Conservation (phyloP, 1,139 yeast genomes). For the Blastobotrys niveus region DNA sequence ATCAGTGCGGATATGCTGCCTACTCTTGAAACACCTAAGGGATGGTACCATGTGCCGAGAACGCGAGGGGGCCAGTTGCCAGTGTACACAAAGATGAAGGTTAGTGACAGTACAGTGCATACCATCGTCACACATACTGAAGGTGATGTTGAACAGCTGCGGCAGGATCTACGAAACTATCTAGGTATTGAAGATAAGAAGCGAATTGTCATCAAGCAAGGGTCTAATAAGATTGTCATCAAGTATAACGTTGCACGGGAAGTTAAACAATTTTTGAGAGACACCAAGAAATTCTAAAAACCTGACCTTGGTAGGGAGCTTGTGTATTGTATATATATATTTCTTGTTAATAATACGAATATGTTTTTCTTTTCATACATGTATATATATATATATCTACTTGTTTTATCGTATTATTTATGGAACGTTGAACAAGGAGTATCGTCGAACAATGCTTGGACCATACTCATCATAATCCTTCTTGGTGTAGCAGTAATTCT, state of each 20-base stretch:
- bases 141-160: slow-evolving; percentile 31
- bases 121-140: slow-evolving; percentile 32
- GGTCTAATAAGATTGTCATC: slow-evolving; percentile 31
- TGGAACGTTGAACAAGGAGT: slow-evolving; percentile 86
- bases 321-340: too few relatives aligned
- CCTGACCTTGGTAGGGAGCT: background rate
- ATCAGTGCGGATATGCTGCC: slow-evolving; percentile 8
- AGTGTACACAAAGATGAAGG: slow-evolving; percentile 32
- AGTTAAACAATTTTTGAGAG: slow-evolving; percentile 19
- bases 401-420: too few relatives aligned
- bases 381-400: too few relatives aligned
- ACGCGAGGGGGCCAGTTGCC: slow-evolving; percentile 34
- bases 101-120: slow-evolving; percentile 32
- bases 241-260: slow-evolving; percentile 29
- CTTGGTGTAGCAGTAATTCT: slow-evolving; percentile 93
- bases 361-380: background rate
- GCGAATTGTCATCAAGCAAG: slow-evolving; percentile 32
- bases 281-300: too few relatives aligned
- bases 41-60: slow-evolving; percentile 32
- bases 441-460: slow-evolving; percentile 94
- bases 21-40: background rate
- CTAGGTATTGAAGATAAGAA: slow-evolving; percentile 25
- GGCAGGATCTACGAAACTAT: slow-evolving; percentile 28
- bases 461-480: slow-evolving; percentile 97
- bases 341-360: background rate